Base-by-base conservation (phyloP, 164 flowering plant genomes). In the Kingdonia uniflora region DNA sequence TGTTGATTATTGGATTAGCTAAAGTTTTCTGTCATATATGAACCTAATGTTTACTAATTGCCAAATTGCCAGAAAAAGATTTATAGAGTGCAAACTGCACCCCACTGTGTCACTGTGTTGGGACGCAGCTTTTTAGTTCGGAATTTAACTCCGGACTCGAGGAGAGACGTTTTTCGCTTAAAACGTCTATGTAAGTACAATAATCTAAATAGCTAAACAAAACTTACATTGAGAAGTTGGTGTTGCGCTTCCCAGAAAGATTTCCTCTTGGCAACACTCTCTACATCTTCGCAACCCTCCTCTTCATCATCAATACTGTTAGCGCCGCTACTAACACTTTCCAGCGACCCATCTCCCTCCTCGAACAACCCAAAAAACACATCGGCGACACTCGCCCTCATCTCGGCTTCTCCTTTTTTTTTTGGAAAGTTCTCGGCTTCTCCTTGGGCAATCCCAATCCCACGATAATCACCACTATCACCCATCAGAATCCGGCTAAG, bases 341-440 rank as follows among this genome's bases (percentile, higher is more conserved):
- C 68, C 47, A 29, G 26, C 16, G 50, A 54, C 52, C 42, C 66
- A 23, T 56, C 60, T 0, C 42, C 60, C 21, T 65, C 61, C n/a
- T 71, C 70, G 1, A 76, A 59, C 49, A 76, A 76, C 64, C 72
- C 82, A 21, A 79, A 64, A 8, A 71, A 71, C 66, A 79, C 69
- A 35, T 74, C 82, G 16, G 60, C 63, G 20, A 70, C 49, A 26
- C 68, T 71, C 20, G 57, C 50, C 29, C 51, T 58, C 54, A 58
- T 15, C 14, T 40, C 61, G 19, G 55, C 73, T 13, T 50, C 74
- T 46, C 65, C 35, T n/a, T n/a, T n/a, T n/a, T n/a, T n/a, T n/a
- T n/a, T n/a, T n/a, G n/a, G n/a, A n/a, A n/a, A n/a, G n/a, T n/a
- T 15, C 14, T 40, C 61, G 19, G 55, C 73, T 13, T 50, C 74